Percentiles rank a stretch among this genome's conserved stretches.
phyloP scores from a whole-genome alignment of 257 asterid species.

The Solanum dulcamara region DNA sequence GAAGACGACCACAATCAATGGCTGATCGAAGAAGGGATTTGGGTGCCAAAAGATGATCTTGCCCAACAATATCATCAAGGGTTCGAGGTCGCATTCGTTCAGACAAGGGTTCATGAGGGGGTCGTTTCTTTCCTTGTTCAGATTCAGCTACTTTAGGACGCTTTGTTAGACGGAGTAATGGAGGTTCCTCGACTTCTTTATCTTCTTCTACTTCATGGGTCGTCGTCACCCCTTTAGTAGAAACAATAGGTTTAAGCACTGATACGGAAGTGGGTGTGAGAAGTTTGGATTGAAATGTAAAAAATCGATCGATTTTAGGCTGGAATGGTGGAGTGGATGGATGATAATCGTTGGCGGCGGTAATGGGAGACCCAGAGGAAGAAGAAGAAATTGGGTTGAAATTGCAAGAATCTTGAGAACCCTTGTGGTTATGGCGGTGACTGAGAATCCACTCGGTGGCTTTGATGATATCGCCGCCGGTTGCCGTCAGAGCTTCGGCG shows the following conservation, averaged over 20 bases:
- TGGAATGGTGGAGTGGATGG: too few species aligned
- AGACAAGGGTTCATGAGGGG: constrained; percentile 46
- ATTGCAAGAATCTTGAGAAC: constrained; percentile 2
- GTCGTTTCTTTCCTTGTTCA: not conserved
- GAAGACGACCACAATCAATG: constrained; percentile 40
- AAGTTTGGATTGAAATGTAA: constrained; percentile 19
- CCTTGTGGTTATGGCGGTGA: not conserved
- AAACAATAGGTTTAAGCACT: not conserved
- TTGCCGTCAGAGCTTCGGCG: constrained; percentile 44
- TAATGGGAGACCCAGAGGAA: not conserved
- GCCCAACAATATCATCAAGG: constrained; percentile 70
- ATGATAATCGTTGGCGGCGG: not conserved
- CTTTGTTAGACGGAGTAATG: constrained; percentile 9
- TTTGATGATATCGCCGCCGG: constrained; percentile 41
- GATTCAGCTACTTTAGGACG: constrained; percentile 21
- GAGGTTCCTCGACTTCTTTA: constrained; percentile 2
- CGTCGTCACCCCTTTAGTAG: not conserved
- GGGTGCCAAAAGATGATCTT: constrained; percentile 53
- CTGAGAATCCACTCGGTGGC: constrained; percentile 77
- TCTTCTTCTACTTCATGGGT: not conserved
- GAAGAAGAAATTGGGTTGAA: constrained; percentile 11
- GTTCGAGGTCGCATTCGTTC: constrained; percentile 79
- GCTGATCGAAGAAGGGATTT: constrained; percentile 52
- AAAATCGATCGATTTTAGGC: constrained; percentile 63
- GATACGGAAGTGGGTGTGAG: not conserved